Conservation (phyloP, 1,284 basidiomycete genomes). For the Trametes polyzona region DNA sequence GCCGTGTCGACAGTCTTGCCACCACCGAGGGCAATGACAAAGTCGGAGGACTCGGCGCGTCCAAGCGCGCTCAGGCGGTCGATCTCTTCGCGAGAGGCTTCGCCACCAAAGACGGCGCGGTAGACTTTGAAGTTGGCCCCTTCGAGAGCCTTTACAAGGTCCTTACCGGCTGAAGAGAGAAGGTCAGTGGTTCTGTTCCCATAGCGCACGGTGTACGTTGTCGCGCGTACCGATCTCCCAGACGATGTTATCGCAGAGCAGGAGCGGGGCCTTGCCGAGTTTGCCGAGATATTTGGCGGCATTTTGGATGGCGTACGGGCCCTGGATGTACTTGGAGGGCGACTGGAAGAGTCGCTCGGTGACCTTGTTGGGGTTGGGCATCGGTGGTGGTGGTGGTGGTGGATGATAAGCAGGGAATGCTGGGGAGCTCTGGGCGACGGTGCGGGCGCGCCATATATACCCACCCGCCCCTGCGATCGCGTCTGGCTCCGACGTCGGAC, state of each 20-base stretch:
- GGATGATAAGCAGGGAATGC: not conserved
- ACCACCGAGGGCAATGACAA: conserved; percentile 40
- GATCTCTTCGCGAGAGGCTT: conserved; percentile 38
- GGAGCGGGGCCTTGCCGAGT: conserved; percentile 34
- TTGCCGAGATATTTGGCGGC: conserved; percentile 36
- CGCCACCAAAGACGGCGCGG: conserved; percentile 35
- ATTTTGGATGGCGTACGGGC: conserved; percentile 40
- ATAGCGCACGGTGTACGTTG: not conserved
- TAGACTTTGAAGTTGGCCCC: conserved; percentile 33
- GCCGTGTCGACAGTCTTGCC: conserved; percentile 41
- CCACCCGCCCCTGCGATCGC: too few relatives aligned
- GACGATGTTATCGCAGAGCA: conserved; percentile 37
- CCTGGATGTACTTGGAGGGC: conserved; percentile 43
- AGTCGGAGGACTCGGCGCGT: conserved; percentile 29
- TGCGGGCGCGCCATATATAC: not conserved
- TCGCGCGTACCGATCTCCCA: conserved; percentile 36
- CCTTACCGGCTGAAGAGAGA: conserved; percentile 31
- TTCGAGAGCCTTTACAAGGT: conserved; percentile 33
- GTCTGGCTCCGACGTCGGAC: not conserved
- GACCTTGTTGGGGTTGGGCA: conserved; percentile 38
- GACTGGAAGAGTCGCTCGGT: conserved; percentile 41
- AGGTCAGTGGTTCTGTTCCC: not conserved
- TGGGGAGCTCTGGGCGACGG: not conserved
- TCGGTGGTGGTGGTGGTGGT: conserved; percentile 16
- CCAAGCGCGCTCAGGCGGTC: conserved; percentile 31